Base-by-base conservation (phyloP, 345 rosid species). In the Mangifera indica region DNA sequence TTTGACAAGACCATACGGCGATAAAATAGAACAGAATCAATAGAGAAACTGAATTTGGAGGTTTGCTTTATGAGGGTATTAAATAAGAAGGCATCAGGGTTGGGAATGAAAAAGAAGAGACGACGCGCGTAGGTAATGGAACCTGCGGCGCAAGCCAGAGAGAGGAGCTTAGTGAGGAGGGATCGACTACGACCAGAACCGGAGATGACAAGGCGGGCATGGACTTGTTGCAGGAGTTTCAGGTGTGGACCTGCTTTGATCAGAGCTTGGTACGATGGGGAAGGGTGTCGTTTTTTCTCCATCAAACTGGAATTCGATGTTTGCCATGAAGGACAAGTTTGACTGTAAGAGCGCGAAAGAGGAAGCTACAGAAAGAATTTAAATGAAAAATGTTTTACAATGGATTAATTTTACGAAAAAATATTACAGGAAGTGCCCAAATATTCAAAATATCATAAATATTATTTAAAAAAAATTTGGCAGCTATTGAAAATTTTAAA, bases 111-210 rank as follows among this genome's bases (percentile, higher is more conserved):
- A 66, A 79, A 81, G 76, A 87, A 90, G 64, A 94, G 76, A 49
- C 70, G 82, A 18, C 66, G 87, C 6, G 84, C 69, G 74, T 90
- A 90, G 55, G 60, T 18, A 26, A 88, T 60, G 72, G 94, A 85
- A 58, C 85, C 82, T 40, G 91, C 84, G 2, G 88, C 79, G 73
- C 78, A 86, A 74, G 86, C 88, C 8, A 92, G 80, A 69, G 85
- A 86, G 46, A 90, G 74, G 76, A 92, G 89, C 80, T 90, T 89
- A 69, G 98, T 92, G 69, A 90, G 80, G 70, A 94, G 90, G 63
- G 93, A 80, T 0, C 87, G 86, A 79, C 78, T 82, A 59, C 75
- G 82, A 69, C 88, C 84, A 53, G 73, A 81, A 7, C 97, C 95
- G 0, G 85, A 77, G 69, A 81, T 72, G 26, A 92, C 66, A 44